Evolutionary conservation across 2,329 filamentous ascomycete species (phyloP).

Genomic region (Talaromyces amestolkiae): DNA sequence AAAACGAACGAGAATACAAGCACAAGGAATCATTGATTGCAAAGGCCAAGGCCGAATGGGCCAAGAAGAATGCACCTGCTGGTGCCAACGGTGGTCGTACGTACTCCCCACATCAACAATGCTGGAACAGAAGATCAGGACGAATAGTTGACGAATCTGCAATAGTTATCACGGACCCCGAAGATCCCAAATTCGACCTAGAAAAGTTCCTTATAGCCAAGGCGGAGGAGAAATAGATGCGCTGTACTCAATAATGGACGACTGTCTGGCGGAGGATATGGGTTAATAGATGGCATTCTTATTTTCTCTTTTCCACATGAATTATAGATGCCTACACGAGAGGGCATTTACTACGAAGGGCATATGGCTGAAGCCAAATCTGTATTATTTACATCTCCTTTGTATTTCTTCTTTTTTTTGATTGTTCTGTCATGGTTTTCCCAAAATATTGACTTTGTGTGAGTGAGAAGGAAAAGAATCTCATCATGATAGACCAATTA

Average conservation of each 20-base stretch:
- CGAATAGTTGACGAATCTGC: slow-evolving; percentile 20
- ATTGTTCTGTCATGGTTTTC: slow-evolving; percentile 13
- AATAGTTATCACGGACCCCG: slow-evolving; percentile 70
- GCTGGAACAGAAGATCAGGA: background rate
- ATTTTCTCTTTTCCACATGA: slow-evolving; percentile 9
- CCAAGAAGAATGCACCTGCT: slow-evolving; percentile 66
- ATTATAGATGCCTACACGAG: slow-evolving; percentile 11
- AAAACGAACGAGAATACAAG: slow-evolving; percentile 78
- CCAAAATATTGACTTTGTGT: slow-evolving; percentile 29
- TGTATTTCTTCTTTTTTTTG: slow-evolving; percentile 40
- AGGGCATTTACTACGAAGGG: slow-evolving; percentile 25
- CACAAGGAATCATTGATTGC: slow-evolving; percentile 89
- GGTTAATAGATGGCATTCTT: slow-evolving; percentile 25
- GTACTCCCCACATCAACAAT: slow-evolving; percentile 22
- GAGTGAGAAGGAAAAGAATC: slow-evolving; percentile 41
- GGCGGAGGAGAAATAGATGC: slow-evolving; percentile 43
- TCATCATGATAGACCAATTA: slow-evolving; percentile 36
- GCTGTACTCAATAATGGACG: background rate
- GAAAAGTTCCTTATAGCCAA: slow-evolving; percentile 75
- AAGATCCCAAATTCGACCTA: slow-evolving; percentile 88
- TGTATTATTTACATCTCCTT: slow-evolving; percentile 38
- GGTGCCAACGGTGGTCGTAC: slow-evolving; percentile 41
- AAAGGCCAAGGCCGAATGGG: slow-evolving; percentile 87
- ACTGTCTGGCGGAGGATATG: slow-evolving; percentile 29
- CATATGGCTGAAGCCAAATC: slow-evolving; percentile 34